These are phyloP conservation scores for Cordyceps pruinosa DNA, from an alignment of 2,329 filamentous ascomycete genomes.

Conservation along the genomic window DNA sequence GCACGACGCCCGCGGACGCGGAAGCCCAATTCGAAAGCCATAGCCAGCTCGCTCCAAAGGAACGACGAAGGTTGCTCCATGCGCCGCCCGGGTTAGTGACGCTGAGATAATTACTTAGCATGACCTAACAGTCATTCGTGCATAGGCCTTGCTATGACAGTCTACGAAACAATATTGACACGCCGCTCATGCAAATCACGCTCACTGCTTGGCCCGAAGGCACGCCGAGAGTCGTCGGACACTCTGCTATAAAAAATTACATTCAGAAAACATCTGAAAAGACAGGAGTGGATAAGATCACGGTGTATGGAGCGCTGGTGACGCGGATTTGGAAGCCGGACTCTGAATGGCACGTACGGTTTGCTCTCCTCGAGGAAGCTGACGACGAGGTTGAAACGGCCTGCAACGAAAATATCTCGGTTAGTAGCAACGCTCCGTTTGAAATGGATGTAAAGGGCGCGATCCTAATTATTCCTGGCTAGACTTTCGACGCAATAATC, in stretches of 20 bases:
- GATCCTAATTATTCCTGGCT: not conserved
- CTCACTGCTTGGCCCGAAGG: conserved; percentile 48
- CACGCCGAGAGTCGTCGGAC: conserved; percentile 52
- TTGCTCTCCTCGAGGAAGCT: not conserved
- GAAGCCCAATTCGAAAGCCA: not conserved
- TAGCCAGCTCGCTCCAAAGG: no score
- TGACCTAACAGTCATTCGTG: no score
- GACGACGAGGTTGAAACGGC: not conserved
- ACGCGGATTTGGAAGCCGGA: not conserved
- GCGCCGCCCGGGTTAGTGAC: not conserved
- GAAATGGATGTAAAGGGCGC: not conserved
- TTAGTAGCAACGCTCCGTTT: not conserved
- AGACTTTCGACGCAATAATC: conserved; percentile 55
- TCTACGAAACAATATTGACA: conserved; percentile 69
- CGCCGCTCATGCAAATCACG: conserved; percentile 40
- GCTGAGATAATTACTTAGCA: not conserved
- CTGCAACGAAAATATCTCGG: not conserved
- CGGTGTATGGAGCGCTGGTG: not conserved
- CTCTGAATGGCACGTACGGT: not conserved
- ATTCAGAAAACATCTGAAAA: not conserved
- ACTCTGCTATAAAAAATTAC: conserved; percentile 22
- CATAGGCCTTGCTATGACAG: conserved; percentile 48
- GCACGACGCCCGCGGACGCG: not conserved
- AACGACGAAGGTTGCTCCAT: not conserved
- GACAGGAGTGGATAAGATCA: not conserved